Evolutionary conservation across 768 basidiomycete genomes (phyloP), one percentile per base, ranked within the genome.

Genomic region (Leccinum barrowsii): DNA sequence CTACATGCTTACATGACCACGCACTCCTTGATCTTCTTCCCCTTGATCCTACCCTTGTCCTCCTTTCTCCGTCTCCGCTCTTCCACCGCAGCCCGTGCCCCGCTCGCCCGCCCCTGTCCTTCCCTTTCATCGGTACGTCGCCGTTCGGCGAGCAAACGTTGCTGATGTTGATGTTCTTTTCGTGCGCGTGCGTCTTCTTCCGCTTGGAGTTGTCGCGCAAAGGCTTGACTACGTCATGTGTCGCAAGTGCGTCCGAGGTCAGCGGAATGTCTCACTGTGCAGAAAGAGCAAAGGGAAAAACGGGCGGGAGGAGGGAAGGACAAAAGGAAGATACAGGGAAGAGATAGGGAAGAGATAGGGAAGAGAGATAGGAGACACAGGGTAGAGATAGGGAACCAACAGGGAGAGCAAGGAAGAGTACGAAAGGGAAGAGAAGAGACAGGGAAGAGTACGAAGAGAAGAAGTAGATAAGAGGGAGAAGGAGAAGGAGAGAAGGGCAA

Each of bases 151-250:
- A 10, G 40, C 8, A 40, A 10, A 40, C 40, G 40, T 40, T 40
- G 50, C 2, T 30, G 50, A 10, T 11, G 15, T 0, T 32, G 22
- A 12, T 77, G 73, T 51, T 77, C 72, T 32, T 73, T 69, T 4
- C 75, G 75, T 0, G 80, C 82, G 6, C 75, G 72, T 3, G 78
- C 78, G 47, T 95, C 86, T 72, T 95, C 94, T 62, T 93, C 90
- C 1, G 81, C 82, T 68, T 95, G 94, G 2, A 97, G 74, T 60
- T 87, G 87, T 50, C 77, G 78, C 4, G 94, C 94, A 1, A 95
- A 78, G 7, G 81, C 84, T 34, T 77, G 79, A 66, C 89, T 92
- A 65, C 17, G 46, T 13, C 46, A 47, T 40, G 17, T 8, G 7
- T 40, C 37, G 17, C 37, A 40, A 3, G 37, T 40, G 40, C n/a